Evolutionary conservation across 768 basidiomycete genomes (phyloP).

Genomic region (Rossbeevera mucosa): DNA sequence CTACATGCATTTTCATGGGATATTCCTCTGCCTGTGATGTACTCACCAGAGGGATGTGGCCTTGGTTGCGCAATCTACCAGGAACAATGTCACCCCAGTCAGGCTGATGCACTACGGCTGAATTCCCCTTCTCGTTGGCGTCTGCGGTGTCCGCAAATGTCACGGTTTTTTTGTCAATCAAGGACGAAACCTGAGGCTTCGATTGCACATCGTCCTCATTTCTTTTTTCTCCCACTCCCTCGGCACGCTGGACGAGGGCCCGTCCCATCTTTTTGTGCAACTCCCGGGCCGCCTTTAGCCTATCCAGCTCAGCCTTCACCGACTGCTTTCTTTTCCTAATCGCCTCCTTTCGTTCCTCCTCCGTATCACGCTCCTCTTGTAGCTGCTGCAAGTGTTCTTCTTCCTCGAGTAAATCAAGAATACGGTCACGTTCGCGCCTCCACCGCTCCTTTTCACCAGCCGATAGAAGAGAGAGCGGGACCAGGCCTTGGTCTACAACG

Average conservation of each 20-base stretch:
- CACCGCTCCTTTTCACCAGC: slow-evolving; percentile 44
- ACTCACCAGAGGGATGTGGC: slow-evolving; percentile 34
- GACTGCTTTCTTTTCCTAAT: slow-evolving; percentile 49
- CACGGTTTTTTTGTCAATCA: slow-evolving; percentile 57
- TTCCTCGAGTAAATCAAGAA: slow-evolving; percentile 66
- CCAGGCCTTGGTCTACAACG: slow-evolving; percentile 40
- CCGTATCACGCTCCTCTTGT: slow-evolving; percentile 37
- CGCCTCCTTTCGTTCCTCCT: slow-evolving; percentile 43
- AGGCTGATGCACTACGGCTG: slow-evolving; percentile 7
- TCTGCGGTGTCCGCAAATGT: slow-evolving; percentile 49
- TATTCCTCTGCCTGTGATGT: slow-evolving; percentile 31
- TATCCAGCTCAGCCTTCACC: slow-evolving; percentile 39
- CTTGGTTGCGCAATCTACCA: slow-evolving; percentile 41
- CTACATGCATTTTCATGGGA: slow-evolving; percentile 65
- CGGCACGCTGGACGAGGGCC: slow-evolving; percentile 47
- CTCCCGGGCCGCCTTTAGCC: slow-evolving; percentile 37
- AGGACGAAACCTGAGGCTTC: slow-evolving; percentile 25
- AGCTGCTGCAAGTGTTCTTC: slow-evolving; percentile 53
- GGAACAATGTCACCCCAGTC: slow-evolving; percentile 56
- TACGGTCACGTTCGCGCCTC: slow-evolving; percentile 54
- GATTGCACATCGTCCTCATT: slow-evolving; percentile 27
- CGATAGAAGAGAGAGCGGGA: slow-evolving; percentile 45
- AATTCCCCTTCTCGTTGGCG: slow-evolving; percentile 14
- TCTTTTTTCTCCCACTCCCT: slow-evolving; percentile 32
- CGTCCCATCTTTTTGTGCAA: slow-evolving; percentile 79